Conservation (phyloP, 2,329 filamentous ascomycete species). For the Nigrospora oryzae region DNA sequence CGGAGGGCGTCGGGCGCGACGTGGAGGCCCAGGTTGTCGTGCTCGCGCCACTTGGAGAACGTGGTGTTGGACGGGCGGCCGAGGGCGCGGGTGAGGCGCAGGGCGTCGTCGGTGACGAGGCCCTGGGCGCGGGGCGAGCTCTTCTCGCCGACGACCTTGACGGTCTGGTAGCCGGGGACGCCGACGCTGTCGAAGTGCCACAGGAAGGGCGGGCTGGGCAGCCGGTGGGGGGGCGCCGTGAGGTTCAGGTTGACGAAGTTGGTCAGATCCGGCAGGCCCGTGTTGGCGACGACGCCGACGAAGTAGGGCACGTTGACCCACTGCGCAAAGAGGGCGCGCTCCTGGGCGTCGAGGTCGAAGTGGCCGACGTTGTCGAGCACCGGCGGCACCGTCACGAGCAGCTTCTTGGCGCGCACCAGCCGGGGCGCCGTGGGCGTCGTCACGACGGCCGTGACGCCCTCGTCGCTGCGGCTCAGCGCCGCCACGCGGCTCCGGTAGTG, state of each 20-base stretch:
- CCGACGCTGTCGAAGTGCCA: constrained; percentile 9
- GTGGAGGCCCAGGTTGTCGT: constrained; percentile 22
- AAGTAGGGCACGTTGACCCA: constrained; percentile 12
- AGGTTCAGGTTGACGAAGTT: constrained; percentile 9
- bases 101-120: background rate
- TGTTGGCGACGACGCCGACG: constrained; percentile 11
- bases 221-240: background rate
- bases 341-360: constrained; percentile 15
- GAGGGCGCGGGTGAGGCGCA: background rate
- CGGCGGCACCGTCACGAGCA: constrained; percentile 18
- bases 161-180: constrained; percentile 9
- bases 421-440: background rate
- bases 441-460: background rate
- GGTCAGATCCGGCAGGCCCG: constrained; percentile 1
- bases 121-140: constrained; percentile 4
- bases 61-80: background rate
- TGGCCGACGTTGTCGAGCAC: constrained; percentile 11
- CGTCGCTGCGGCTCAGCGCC: background rate
- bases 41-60: constrained; percentile 18
- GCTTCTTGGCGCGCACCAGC: constrained; percentile 8
- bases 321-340: constrained; percentile 15
- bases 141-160: constrained; percentile 9
- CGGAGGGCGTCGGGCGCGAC: constrained; percentile 18
- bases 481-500: background rate
- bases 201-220: constrained; percentile 8